Base-by-base conservation (phyloP, 1,284 basidiomycete species). In the Cystobasidiaceae sp. region DNA sequence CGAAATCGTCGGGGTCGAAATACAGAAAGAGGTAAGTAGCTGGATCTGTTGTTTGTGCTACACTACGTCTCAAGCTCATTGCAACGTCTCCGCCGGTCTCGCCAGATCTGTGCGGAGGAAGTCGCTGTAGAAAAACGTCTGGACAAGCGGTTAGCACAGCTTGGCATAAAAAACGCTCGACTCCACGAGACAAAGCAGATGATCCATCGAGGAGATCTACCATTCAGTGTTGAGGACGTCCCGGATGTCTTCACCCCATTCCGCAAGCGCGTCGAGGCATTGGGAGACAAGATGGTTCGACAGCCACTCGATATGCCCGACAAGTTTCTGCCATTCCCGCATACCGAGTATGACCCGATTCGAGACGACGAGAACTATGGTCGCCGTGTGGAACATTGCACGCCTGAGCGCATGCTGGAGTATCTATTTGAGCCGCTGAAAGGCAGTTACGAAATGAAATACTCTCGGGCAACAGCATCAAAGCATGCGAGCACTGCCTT, bases 191-290 rank as follows among this genome's bases (percentile, higher is more conserved):
- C 75, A 34, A 75, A 77, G 13, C 70, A 77, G 55, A 67, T 70
- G 71, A 23, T 79, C 15, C 78, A 80, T 51, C 73, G 75, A 2
- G 69, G 73, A 11, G 78, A 80, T 41, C 73, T 81, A 17, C 81
- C 81, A 0, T 81, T 81, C 71, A 52, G 76, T 3, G 69, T 77
- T 30, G 70, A 64, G 6, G 67, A 79, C 23, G 79, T 77, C 4
- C 80, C 81, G 2, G 79, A 81, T 68, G 78, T 81, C 37, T 82
- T 80, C 60, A 81, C 81, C 0, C 75, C 75, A 3, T 82, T 81
- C 72, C 71, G 81, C 19, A 80, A 80, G 67, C 73, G 74, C 39
- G 78, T 81, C 33, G 81, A 82, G 66, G 77, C 73, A 2, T 70
- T 80, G 7, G 78, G 77, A 0, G 57, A 76, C 5, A 70, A 72